phyloP scores from a whole-genome alignment of 176 grass and related monocot genomes.

The Rhynchospora breviuscula region DNA sequence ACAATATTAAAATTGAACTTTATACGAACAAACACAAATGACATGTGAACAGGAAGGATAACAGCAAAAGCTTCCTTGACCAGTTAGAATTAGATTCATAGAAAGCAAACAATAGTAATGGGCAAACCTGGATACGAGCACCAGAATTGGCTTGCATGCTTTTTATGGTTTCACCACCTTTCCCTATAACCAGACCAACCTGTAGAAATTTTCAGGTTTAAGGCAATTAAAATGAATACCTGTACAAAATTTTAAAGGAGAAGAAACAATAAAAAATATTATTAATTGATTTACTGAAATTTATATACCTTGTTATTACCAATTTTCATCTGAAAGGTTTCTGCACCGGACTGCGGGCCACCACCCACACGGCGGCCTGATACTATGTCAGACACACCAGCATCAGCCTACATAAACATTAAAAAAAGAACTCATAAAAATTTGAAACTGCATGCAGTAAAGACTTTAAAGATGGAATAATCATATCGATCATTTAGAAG shows the following conservation, averaged over 20 bases:
- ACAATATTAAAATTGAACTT: neutral
- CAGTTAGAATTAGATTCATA: neutral
- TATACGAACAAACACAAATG: neutral
- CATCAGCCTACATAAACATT: constrained; percentile 60
- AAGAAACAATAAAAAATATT: neutral
- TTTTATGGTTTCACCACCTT: constrained; percentile 94
- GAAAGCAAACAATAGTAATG: neutral
- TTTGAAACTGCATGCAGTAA: neutral
- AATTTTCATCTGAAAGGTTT: constrained; percentile 88
- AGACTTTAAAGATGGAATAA: neutral
- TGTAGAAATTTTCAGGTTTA: constrained; percentile 18
- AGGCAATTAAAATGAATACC: neutral
- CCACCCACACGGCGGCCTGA: constrained; percentile 41
- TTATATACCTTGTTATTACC: constrained; percentile 73
- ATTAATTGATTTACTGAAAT: neutral
- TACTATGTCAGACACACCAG: constrained; percentile 48
- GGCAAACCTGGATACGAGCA: constrained; percentile 83
- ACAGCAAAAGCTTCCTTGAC: neutral
- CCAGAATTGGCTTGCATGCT: constrained; percentile 81
- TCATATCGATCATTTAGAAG: neutral
- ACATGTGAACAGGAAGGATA: neutral
- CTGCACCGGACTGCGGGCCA: constrained; percentile 47
- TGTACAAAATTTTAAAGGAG: neutral
- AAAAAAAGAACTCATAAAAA: neutral
- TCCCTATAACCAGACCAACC: constrained; percentile 96